Evolutionary conservation across 768 basidiomycete species (phyloP).

Genomic region (Boletus pseudo-olivaceus): DNA sequence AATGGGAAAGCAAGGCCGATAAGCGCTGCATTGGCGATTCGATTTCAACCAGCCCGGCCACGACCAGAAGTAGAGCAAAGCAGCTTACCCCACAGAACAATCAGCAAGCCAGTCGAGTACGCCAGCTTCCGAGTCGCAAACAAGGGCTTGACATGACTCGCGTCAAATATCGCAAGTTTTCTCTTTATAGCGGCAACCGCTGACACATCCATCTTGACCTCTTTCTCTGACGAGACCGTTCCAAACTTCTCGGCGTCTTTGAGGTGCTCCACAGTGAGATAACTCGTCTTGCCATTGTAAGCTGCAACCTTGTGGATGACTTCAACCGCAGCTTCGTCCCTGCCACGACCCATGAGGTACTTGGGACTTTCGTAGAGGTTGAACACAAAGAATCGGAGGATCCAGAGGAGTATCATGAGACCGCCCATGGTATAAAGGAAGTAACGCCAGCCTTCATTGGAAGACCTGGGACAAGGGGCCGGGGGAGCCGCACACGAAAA

Average conservation of each 20-base stretch:
- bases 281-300: slow-evolving; percentile 51
- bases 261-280: slow-evolving; percentile 47
- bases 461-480: slow-evolving; percentile 41
- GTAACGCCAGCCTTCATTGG: slow-evolving; percentile 75
- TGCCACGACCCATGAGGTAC: slow-evolving; percentile 66
- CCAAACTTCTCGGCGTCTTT: slow-evolving; percentile 15
- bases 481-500: slow-evolving; percentile 51
- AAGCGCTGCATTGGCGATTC: slow-evolving; percentile 41
- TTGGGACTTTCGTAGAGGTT: slow-evolving; percentile 67
- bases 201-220: slow-evolving; percentile 32
- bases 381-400: slow-evolving; percentile 64
- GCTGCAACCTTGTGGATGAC: slow-evolving; percentile 59
- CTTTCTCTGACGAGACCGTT: slow-evolving; percentile 7
- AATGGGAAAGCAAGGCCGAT: slow-evolving; percentile 78
- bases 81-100: slow-evolving; percentile 48
- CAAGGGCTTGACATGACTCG: slow-evolving; percentile 44
- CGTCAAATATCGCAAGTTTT: slow-evolving; percentile 38
- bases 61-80: not conserved
- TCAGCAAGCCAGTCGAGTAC: slow-evolving; percentile 47
- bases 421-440: slow-evolving; percentile 73
- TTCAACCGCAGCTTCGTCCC: slow-evolving; percentile 57
- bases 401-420: slow-evolving; percentile 59
- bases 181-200: slow-evolving; percentile 37
- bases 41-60: not conserved
- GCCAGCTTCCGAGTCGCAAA: slow-evolving; percentile 51